These are phyloP conservation scores for Sporodiniella umbellata DNA, from an alignment of 371 early-diverging fungal genomes.

Conservation along the genomic window DNA sequence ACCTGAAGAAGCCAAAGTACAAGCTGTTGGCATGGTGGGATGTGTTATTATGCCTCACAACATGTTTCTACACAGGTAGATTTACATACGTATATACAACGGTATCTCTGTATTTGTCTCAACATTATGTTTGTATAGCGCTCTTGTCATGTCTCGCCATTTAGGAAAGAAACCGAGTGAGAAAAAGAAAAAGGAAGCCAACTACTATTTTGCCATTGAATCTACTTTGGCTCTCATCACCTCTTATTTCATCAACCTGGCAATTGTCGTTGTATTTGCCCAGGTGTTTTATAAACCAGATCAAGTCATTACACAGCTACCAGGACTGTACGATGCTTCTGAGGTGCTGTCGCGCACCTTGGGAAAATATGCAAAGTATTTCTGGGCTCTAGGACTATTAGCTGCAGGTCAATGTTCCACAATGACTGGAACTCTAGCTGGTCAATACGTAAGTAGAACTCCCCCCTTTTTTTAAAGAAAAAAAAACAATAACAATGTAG, in stretches of 20 bases:
- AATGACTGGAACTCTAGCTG: conserved; percentile 75
- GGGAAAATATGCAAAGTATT: conserved; percentile 54
- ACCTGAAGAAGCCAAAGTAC: conserved; percentile 54
- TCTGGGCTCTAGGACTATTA: conserved; percentile 69
- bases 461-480: too few species aligned
- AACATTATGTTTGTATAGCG: conserved; percentile 21
- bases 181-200: conserved; percentile 61
- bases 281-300: conserved; percentile 57
- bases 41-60: conserved; percentile 80
- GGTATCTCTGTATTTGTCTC: not conserved
- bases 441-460: conserved; percentile 75
- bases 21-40: conserved; percentile 71
- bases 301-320: conserved; percentile 22
- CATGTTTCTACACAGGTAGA: conserved; percentile 64
- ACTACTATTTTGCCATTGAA: conserved; percentile 67
- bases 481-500: not conserved
- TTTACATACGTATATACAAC: not conserved
- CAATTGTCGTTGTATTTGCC: conserved; percentile 70
- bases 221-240: conserved; percentile 60
- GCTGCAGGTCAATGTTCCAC: conserved; percentile 75
- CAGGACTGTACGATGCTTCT: conserved; percentile 63
- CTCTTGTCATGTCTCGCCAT: conserved; percentile 61
- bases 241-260: conserved; percentile 69
- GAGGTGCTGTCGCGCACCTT: conserved; percentile 53
- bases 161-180: conserved; percentile 43